A percentile compares a stretch with the other conserved stretches of the same genome.
Evolutionary conservation across 2,329 filamentous ascomycete species (phyloP).

Genomic region (Talaromyces atroroseus): DNA sequence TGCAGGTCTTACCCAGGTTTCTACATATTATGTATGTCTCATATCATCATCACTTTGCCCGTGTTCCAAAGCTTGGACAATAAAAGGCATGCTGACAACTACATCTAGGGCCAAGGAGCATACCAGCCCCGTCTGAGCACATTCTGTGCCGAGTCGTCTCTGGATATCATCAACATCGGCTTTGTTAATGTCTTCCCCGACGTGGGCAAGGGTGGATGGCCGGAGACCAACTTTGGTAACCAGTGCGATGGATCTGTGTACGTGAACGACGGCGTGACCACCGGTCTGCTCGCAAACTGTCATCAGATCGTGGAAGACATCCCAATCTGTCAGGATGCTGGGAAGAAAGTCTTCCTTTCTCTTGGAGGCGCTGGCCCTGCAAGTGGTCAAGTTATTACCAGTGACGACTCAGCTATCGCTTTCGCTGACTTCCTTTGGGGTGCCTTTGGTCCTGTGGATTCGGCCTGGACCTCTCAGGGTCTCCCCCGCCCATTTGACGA

Average conservation of each 20-base stretch:
- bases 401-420: constrained; percentile 34
- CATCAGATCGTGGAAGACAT: constrained; percentile 42
- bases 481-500: constrained; percentile 47
- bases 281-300: constrained; percentile 41
- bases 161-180: constrained; percentile 53
- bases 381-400: constrained; percentile 38
- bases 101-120: constrained; percentile 46
- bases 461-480: constrained; percentile 23
- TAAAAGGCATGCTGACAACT: constrained; percentile 14
- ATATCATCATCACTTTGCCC: constrained; percentile 23
- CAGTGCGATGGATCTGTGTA: constrained; percentile 44
- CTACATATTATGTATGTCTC: constrained; percentile 12
- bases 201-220: constrained; percentile 40
- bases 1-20: constrained; percentile 9
- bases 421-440: constrained; percentile 49
- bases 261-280: constrained; percentile 30
- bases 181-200: constrained; percentile 53
- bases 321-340: constrained; percentile 37
- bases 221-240: constrained; percentile 53
- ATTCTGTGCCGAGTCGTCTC: constrained; percentile 47
- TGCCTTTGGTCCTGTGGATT: constrained; percentile 43
- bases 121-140: constrained; percentile 45
- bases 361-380: constrained; percentile 39
- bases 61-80: neutral
- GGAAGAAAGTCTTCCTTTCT: constrained; percentile 44